Percentiles rank a stretch among this genome's conserved stretches.
Conservation (phyloP, 108 stramenopile species). For the Heterococcus sp. region DNA sequence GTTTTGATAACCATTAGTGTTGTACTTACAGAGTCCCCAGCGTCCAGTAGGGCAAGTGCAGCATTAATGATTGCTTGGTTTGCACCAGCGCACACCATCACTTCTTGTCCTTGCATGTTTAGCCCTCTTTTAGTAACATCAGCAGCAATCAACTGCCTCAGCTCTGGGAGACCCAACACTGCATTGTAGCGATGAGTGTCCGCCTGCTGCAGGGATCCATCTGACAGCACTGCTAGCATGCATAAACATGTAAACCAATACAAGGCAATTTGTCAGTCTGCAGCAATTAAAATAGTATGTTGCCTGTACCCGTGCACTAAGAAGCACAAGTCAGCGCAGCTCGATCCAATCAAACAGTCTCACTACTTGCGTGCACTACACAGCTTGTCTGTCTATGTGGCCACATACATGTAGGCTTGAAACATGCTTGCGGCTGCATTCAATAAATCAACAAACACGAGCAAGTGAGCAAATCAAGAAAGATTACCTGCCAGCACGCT, state of each 20-base stretch:
- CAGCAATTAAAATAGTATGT: background rate
- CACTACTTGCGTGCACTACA: no score
- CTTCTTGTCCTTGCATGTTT: conserved; percentile 35
- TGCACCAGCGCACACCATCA: conserved; percentile 87
- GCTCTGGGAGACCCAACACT: conserved; percentile 15
- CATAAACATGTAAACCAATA: background rate
- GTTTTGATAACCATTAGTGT: no score
- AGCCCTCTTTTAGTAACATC: conserved; percentile 29
- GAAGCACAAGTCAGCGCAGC: no score
- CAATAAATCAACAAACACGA: no score
- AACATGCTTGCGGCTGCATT: no score
- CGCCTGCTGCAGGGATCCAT: background rate
- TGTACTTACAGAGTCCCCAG: conserved; percentile 65
- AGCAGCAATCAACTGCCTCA: conserved; percentile 9
- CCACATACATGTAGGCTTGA: background rate
- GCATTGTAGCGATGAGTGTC: conserved; percentile 35
- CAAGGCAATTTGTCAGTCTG: background rate
- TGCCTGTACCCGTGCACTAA: no score
- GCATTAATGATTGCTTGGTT: conserved; percentile 88
- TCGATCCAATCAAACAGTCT: no score
- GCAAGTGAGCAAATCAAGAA: background rate
- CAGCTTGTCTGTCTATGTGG: background rate
- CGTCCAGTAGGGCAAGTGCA: conserved; percentile 70
- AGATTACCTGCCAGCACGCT: conserved; percentile 4
- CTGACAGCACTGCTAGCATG: background rate